phyloP scores from a whole-genome alignment of 2,329 filamentous ascomycete species.

The Colletotrichum liaoningense region DNA sequence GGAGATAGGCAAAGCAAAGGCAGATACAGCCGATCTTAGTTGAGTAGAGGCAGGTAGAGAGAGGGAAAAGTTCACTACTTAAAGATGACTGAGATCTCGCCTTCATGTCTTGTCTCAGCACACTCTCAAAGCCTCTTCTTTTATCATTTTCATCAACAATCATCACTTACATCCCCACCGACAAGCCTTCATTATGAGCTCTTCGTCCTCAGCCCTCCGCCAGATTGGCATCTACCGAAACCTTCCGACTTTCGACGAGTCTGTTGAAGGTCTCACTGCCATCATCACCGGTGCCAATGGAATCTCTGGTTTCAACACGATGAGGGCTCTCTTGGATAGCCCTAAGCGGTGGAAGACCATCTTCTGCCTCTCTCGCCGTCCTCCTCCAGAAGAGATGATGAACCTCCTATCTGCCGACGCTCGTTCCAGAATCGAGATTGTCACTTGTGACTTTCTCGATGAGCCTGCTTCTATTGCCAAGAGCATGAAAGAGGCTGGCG shows the following conservation, averaged over 20 bases:
- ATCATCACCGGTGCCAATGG: slow-evolving; percentile 23
- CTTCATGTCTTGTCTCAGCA: too few species aligned
- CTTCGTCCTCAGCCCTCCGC: background rate
- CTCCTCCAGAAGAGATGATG: background rate
- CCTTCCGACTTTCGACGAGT: background rate
- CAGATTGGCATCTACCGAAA: background rate
- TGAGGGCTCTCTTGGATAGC: slow-evolving; percentile 12
- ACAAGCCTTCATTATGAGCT: slow-evolving; percentile 3
- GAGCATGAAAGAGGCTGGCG: background rate
- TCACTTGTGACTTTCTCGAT: slow-evolving; percentile 18
- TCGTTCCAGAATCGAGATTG: background rate
- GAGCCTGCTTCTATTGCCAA: background rate
- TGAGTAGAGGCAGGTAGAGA: too few species aligned
- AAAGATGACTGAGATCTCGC: too few species aligned
- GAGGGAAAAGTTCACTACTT: too few species aligned
- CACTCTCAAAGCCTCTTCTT: too few species aligned
- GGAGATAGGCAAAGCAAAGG: background rate
- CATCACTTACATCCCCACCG: too few species aligned
- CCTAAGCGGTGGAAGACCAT: slow-evolving; percentile 21
- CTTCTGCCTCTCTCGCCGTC: slow-evolving; percentile 5
- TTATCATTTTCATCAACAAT: too few species aligned
- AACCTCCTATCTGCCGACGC: background rate
- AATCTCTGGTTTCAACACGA: slow-evolving; percentile 21
- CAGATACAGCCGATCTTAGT: background rate
- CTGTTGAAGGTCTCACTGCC: background rate